Base-by-base conservation (phyloP, 345 rosid species). In the Aquilaria sinensis region DNA sequence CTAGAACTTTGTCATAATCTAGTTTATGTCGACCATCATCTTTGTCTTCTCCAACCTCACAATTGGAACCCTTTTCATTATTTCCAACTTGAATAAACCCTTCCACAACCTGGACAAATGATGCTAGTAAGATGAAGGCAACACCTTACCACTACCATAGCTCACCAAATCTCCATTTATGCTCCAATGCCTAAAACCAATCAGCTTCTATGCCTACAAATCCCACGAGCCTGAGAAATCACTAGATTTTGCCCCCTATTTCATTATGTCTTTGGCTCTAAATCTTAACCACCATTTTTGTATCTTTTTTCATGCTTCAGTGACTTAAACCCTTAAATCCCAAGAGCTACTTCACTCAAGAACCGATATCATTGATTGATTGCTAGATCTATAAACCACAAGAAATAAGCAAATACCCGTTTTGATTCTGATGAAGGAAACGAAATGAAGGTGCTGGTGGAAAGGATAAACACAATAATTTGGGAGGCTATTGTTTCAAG, bases 11-110 rank as follows among this genome's bases (percentile, higher is more conserved):
- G 68, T 87, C 72, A 78, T 73, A 78, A 87, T 90, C 67, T 87
- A 92, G 92, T 84, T 82, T 47, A 87, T 92, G 10, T 90, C 96
- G 0, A 70, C 93, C 37, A 81, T 84, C 11, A 85, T 88, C 46
- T 85, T 90, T 53, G 63, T 85, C 62, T 68, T 90, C 78, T 91
- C 88, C 73, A 85, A 88, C 69, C 53, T 90, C 56, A 70, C 83
- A 81, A 85, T 90, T 50, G 91, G 86, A 66, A 83, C 96, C 71
- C 85, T 90, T 58, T 74, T 65, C 69, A 60, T 88, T 15, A 75
- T 77, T 62, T 90, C 98, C 1, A 74, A 67, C 58, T 70, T 80
- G n/a, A 77, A 82, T 31, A 2, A 65, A 62, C 71, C 56, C 54
- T 59, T 57, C 34, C 70, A 69, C 60, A 55, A 67, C 49, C 49